phyloP scores from a whole-genome alignment of 1,284 basidiomycete genomes.

The Apiotrichum veenhuisii region DNA sequence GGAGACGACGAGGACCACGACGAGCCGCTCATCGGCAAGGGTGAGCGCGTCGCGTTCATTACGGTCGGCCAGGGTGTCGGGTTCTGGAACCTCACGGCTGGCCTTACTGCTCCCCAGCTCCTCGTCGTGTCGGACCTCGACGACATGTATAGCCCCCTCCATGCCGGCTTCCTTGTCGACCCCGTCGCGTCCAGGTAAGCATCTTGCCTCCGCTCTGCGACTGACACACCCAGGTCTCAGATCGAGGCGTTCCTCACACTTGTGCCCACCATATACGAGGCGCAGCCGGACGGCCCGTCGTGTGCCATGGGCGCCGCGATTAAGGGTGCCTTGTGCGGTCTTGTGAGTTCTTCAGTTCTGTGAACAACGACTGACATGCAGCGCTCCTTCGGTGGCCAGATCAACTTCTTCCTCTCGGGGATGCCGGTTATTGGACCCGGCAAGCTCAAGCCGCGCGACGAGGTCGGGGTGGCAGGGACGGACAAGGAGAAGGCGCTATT shows the following conservation, averaged over 20 bases:
- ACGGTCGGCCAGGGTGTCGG: constrained; percentile 82
- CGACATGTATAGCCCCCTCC: constrained; percentile 84
- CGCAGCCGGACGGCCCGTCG: constrained; percentile 49
- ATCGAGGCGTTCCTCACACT: constrained; percentile 54
- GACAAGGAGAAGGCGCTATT: constrained; percentile 85
- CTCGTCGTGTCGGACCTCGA: constrained; percentile 83
- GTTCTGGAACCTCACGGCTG: constrained; percentile 81
- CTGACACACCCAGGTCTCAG: constrained; percentile 31
- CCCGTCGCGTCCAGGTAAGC: constrained; percentile 66
- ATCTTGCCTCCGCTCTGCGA: constrained; percentile 1
- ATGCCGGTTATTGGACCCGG: constrained; percentile 78
- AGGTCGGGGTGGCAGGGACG: constrained; percentile 75
- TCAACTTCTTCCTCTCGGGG: constrained; percentile 74
- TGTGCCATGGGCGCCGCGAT: constrained; percentile 77
- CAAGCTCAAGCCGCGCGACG: constrained; percentile 60
- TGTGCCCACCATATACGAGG: constrained; percentile 64
- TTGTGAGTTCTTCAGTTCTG: constrained; percentile 46
- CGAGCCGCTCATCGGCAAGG: constrained; percentile 47
- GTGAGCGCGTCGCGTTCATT: constrained; percentile 65
- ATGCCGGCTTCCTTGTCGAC: constrained; percentile 73
- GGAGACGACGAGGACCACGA: constrained; percentile 46
- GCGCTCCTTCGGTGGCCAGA: constrained; percentile 78
- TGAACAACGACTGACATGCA: neutral
- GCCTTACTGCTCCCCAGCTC: constrained; percentile 63
- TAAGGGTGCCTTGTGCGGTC: constrained; percentile 65